These are phyloP conservation scores for Aspergillus avenaceus DNA, from an alignment of 495 filamentous ascomycete species.

Conservation along the genomic window DNA sequence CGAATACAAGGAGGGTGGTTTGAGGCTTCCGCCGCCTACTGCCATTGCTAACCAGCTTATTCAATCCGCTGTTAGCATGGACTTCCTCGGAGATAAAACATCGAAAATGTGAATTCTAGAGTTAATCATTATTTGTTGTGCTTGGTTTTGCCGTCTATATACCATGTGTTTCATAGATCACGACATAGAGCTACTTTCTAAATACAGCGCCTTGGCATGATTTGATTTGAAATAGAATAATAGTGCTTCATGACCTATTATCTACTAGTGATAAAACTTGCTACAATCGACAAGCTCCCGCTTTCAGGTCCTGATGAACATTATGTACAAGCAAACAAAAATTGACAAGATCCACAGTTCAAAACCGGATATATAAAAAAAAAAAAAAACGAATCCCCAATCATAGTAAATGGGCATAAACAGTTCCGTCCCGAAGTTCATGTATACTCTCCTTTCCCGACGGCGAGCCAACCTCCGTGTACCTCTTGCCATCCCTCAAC, in stretches of 20 bases:
- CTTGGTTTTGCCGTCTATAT: conserved; percentile 5
- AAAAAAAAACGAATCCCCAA: background rate
- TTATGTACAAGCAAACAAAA: too few species aligned
- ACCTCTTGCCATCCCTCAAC: conserved; percentile 40
- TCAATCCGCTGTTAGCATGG: conserved; percentile 43
- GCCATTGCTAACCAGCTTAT: conserved; percentile 79
- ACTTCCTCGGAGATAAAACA: conserved; percentile 37
- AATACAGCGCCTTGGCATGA: background rate
- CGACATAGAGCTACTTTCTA: background rate
- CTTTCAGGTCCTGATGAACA: too few species aligned
- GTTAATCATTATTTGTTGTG: background rate
- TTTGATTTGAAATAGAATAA: background rate
- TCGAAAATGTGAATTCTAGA: conserved; percentile 27
- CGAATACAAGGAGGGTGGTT: conserved; percentile 67
- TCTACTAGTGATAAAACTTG: too few species aligned
- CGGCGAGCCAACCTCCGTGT: conserved; percentile 38
- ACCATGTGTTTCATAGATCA: conserved; percentile 2
- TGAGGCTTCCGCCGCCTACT: conserved; percentile 70
- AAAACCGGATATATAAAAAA: too few species aligned
- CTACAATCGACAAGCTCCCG: too few species aligned
- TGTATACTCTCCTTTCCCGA: conserved; percentile 36
- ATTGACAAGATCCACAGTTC: too few species aligned
- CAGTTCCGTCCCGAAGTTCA: conserved; percentile 43
- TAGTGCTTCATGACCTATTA: too few species aligned
- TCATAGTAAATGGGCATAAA: conserved; percentile 37